phyloP scores from a whole-genome alignment of 2,329 filamentous ascomycete species.

The Cladosporium halotolerans region DNA sequence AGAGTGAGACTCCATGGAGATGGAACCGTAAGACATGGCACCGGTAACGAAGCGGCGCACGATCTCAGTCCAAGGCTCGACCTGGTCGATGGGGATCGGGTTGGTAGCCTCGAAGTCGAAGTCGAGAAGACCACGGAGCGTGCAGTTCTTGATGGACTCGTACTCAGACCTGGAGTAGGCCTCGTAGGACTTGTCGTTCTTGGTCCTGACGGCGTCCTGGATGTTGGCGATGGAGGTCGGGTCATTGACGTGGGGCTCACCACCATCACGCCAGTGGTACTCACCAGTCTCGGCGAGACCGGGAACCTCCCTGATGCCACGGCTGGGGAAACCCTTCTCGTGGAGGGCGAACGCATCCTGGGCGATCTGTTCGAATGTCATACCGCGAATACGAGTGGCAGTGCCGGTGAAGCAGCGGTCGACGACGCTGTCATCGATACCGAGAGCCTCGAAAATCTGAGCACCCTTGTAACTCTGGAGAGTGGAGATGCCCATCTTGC shows the following conservation, averaged over 20 bases:
- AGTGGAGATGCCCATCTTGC: slow-evolving; percentile 98
- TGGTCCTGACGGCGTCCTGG: slow-evolving; percentile 89
- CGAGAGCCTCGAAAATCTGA: slow-evolving; percentile 94
- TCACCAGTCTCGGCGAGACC: slow-evolving; percentile 89
- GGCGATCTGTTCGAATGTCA: slow-evolving; percentile 88
- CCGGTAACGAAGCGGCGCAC: slow-evolving; percentile 94
- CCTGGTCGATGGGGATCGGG: slow-evolving; percentile 88
- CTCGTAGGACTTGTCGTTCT: slow-evolving; percentile 98
- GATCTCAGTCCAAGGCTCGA: slow-evolving; percentile 97
- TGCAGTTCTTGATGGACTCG: slow-evolving; percentile 95
- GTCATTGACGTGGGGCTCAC: slow-evolving; percentile 92
- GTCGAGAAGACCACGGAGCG: slow-evolving; percentile 85
- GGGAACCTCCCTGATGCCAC: slow-evolving; percentile 66
- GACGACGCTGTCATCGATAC: slow-evolving; percentile 84
- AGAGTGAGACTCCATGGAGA: slow-evolving; percentile 97
- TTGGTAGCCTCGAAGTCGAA: slow-evolving; percentile 87
- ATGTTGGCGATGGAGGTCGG: slow-evolving; percentile 93
- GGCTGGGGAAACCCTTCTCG: slow-evolving; percentile 82
- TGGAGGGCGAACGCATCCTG: slow-evolving; percentile 93
- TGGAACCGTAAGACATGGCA: slow-evolving; percentile 97
- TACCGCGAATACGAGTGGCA: slow-evolving; percentile 86
- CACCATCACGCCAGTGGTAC: slow-evolving; percentile 97
- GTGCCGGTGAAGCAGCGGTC: slow-evolving; percentile 94
- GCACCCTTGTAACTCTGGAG: slow-evolving; percentile 95
- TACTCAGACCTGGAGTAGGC: slow-evolving; percentile 90